These are phyloP conservation scores for Phytophthora sojae DNA, from an alignment of 352 stramenopile genomes.

Conservation along the genomic window DNA sequence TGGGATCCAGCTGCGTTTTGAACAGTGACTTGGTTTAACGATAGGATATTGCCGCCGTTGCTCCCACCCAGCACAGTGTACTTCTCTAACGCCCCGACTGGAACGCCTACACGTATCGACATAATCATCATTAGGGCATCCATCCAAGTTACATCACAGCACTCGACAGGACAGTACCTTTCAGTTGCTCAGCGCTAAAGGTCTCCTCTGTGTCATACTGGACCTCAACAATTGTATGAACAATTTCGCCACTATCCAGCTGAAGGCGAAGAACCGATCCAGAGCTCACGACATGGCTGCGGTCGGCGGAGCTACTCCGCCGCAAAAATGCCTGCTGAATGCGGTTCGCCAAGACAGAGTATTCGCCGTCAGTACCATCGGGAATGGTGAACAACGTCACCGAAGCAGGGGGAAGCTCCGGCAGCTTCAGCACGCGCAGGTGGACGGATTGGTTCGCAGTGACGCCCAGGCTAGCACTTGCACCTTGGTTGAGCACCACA, in stretches of 20 bases:
- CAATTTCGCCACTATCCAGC: slow-evolving; percentile 18
- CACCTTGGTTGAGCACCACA: slow-evolving; percentile 47
- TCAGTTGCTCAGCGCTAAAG: slow-evolving; percentile 49
- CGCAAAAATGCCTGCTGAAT: slow-evolving; percentile 48
- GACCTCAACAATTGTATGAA: slow-evolving; percentile 47
- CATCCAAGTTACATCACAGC: background rate
- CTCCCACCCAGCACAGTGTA: slow-evolving; percentile 60
- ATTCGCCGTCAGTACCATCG: slow-evolving; percentile 9
- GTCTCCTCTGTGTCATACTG: slow-evolving; percentile 54
- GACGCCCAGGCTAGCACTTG: slow-evolving; percentile 27
- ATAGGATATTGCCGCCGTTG: slow-evolving; percentile 40
- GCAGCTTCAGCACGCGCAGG: slow-evolving; percentile 64
- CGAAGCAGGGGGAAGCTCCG: slow-evolving; percentile 42
- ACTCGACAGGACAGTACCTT: slow-evolving; percentile 42
- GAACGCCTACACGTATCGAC: slow-evolving; percentile 41
- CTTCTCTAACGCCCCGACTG: slow-evolving; percentile 61
- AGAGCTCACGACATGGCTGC: slow-evolving; percentile 37
- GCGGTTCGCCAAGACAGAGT: slow-evolving; percentile 3
- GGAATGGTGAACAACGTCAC: slow-evolving; percentile 39
- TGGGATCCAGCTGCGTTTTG: slow-evolving; percentile 35
- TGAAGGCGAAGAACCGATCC: slow-evolving; percentile 40
- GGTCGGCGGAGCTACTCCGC: slow-evolving; percentile 31
- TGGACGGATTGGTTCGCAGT: slow-evolving; percentile 33
- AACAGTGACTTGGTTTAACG: slow-evolving; percentile 41
- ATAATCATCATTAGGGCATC: background rate